phyloP scores from a whole-genome alignment of 2,329 filamentous ascomycete species.

The Xylariaceae sp. region DNA sequence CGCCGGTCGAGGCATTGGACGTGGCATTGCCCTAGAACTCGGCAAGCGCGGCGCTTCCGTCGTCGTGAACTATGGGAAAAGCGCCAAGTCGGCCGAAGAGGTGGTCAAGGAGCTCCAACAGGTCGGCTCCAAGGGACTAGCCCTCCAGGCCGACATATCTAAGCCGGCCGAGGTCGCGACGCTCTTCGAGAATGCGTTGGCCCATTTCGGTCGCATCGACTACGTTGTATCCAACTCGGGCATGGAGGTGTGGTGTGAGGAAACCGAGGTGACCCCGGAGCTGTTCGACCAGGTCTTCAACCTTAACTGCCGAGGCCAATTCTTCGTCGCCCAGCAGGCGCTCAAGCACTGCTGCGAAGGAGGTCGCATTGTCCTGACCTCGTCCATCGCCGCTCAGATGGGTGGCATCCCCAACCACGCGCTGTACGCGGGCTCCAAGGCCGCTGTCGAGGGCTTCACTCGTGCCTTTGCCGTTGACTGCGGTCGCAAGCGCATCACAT shows the following conservation, averaged over 20 bases:
- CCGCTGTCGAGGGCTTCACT: slow-evolving; percentile 67
- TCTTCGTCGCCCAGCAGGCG: slow-evolving; percentile 72
- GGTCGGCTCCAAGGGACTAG: slow-evolving; percentile 53
- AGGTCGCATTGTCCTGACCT: slow-evolving; percentile 68
- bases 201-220: slow-evolving; percentile 63
- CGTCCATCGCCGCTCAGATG: slow-evolving; percentile 61
- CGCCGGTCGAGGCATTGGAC: slow-evolving; percentile 60
- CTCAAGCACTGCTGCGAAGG: slow-evolving; percentile 65
- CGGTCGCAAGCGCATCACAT: slow-evolving; percentile 61
- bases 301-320: slow-evolving; percentile 66
- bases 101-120: slow-evolving; percentile 50
- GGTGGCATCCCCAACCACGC: slow-evolving; percentile 64
- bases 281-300: slow-evolving; percentile 69
- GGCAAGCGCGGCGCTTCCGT: slow-evolving; percentile 59
- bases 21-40: slow-evolving; percentile 62
- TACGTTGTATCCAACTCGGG: slow-evolving; percentile 69
- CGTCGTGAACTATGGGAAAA: slow-evolving; percentile 62
- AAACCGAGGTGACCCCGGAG: slow-evolving; percentile 63
- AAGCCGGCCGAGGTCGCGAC: slow-evolving; percentile 52
- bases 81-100: slow-evolving; percentile 49
- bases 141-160: slow-evolving; percentile 61
- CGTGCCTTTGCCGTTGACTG: slow-evolving; percentile 68
- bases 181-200: slow-evolving; percentile 61
- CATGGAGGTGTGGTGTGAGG: slow-evolving; percentile 65
- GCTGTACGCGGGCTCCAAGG: slow-evolving; percentile 67